A percentile compares a stretch with the other conserved stretches of the same genome.
phyloP scores from a whole-genome alignment of 805 yeast species.

The Candida bentonensis region DNA sequence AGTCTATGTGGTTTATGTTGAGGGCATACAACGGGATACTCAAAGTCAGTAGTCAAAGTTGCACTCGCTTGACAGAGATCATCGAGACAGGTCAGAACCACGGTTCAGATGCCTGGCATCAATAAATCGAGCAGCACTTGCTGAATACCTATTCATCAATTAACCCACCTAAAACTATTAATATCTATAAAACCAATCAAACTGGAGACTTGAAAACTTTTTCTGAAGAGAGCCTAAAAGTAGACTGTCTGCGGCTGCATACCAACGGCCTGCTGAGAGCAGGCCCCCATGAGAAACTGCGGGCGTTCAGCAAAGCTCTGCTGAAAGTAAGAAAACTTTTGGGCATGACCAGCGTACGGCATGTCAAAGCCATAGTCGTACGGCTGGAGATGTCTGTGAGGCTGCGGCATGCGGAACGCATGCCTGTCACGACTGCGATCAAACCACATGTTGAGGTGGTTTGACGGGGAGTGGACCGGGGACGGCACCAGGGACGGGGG shows the following conservation, averaged over 20 bases:
- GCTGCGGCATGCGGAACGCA: constrained; percentile 1
- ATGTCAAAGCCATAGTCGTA: constrained; percentile 1
- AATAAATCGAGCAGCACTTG: too few species aligned
- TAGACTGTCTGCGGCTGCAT: constrained; percentile 11
- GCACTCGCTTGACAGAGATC: too few species aligned
- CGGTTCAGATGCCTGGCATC: too few species aligned
- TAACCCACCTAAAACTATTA: too few species aligned
- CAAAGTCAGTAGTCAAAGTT: too few species aligned
- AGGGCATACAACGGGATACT: too few species aligned
- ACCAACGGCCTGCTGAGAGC: constrained; percentile 8
- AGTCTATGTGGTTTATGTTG: too few species aligned
- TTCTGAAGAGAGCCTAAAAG: too few species aligned
- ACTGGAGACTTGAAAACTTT: too few species aligned
- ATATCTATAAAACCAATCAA: too few species aligned
- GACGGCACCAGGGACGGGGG: neutral
- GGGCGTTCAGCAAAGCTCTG: constrained; percentile 11
- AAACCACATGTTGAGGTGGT: constrained; percentile 1
- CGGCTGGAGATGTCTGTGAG: constrained; percentile 1
- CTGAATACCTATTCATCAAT: too few species aligned
- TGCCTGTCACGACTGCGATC: neutral
- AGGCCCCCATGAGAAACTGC: constrained; percentile 8
- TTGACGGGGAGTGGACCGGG: neutral
- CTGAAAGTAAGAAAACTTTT: constrained; percentile 11
- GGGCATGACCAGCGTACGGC: neutral
- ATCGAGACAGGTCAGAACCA: too few species aligned